Conservation (phyloP, 495 filamentous ascomycete species). For the Daldinia vernicosa region DNA sequence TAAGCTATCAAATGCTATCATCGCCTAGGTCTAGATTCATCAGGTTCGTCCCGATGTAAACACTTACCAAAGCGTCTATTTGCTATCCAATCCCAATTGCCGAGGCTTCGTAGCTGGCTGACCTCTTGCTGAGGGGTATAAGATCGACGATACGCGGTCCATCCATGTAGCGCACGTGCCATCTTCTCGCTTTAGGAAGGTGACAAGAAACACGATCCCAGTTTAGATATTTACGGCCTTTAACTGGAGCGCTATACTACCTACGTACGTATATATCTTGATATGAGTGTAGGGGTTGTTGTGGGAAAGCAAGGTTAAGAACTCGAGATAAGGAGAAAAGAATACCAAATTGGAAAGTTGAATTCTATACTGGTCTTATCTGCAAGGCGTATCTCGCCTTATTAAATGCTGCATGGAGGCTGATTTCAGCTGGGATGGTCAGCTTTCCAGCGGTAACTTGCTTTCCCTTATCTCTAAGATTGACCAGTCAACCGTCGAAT, state of each 20-base stretch:
- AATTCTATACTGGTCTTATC: neutral
- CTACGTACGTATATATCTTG: neutral
- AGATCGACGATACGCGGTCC: neutral
- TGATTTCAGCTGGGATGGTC: slow-evolving; percentile 27
- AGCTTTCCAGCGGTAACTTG: neutral
- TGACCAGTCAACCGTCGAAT: neutral
- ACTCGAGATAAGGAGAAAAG: slow-evolving; percentile 1
- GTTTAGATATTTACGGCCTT: neutral
- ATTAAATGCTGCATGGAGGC: slow-evolving; percentile 7
- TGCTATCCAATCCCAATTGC: neutral
- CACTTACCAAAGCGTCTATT: neutral
- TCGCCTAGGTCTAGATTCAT: no score
- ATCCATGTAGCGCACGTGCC: slow-evolving; percentile 9
- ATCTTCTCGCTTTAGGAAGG: slow-evolving; percentile 7
- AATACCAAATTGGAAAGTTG: neutral
- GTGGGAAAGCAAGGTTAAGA: neutral
- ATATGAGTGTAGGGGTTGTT: neutral
- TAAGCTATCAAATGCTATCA: no score
- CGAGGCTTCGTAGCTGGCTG: neutral
- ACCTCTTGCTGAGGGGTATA: neutral
- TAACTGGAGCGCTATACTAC: neutral
- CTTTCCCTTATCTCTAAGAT: neutral
- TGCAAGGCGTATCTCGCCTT: neutral
- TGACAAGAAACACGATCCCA: slow-evolving; percentile 1
- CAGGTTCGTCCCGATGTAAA: no score